These are phyloP conservation scores for Lyophyllum shimeji DNA, from an alignment of 768 basidiomycete species.

Conservation along the genomic window DNA sequence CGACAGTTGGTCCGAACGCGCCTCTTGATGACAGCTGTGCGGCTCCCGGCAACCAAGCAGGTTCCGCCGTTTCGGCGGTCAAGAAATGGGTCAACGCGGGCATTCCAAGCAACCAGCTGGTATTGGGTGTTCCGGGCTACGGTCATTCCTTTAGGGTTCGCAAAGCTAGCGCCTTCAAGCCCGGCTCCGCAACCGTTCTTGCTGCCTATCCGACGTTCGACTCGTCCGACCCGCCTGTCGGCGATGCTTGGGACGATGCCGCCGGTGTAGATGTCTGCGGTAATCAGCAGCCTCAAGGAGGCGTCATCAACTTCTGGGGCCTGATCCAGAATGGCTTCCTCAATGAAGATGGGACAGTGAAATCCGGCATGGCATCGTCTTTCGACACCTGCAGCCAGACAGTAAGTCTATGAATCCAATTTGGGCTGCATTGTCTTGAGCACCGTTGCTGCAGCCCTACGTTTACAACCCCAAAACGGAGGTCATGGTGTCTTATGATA, in stretches of 20 bases:
- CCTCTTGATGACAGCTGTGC: conserved; percentile 84
- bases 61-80: conserved; percentile 77
- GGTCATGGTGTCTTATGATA: conserved; percentile 51
- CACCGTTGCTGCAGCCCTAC: conserved; percentile 33
- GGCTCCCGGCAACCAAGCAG: conserved; percentile 52
- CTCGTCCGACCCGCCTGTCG: conserved; percentile 43
- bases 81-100: conserved; percentile 73
- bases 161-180: conserved; percentile 41
- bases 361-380: conserved; percentile 46
- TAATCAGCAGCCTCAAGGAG: conserved; percentile 44
- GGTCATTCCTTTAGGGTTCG: conserved; percentile 75
- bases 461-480: conserved; percentile 40
- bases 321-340: conserved; percentile 59
- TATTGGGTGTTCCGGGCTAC: conserved; percentile 82
- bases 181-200: conserved; percentile 35
- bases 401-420: conserved; percentile 37
- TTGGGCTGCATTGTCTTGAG: not conserved
- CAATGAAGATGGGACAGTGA: conserved; percentile 43
- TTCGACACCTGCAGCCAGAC: conserved; percentile 75
- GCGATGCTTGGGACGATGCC: conserved; percentile 63
- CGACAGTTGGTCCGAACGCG: conserved; percentile 79
- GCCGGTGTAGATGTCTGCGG: conserved; percentile 61
- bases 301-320: conserved; percentile 64
- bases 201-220: conserved; percentile 56
- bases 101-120: conserved; percentile 64